A percentile compares a stretch with the other conserved stretches of the same genome.
Conservation (phyloP, 1,139 yeast genomes). For the Debaryomyces robertsiae region DNA sequence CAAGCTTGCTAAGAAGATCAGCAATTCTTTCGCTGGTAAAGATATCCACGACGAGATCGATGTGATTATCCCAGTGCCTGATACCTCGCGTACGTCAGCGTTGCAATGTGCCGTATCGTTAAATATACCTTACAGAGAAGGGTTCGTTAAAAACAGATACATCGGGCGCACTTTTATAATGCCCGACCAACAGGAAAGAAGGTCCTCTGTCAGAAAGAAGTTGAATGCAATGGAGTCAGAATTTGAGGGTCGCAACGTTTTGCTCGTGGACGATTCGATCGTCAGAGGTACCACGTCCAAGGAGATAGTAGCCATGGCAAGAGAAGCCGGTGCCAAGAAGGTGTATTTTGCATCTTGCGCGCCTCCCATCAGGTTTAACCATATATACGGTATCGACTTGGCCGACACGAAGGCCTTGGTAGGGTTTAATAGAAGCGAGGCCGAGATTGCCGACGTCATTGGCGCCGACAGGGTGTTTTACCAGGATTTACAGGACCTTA, state of each 20-base stretch:
- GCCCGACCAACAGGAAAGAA: constrained; percentile 96
- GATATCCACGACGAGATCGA: constrained; percentile 67
- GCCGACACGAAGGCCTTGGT: constrained; percentile 95
- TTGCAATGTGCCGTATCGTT: constrained; percentile 85
- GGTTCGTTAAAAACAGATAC: constrained; percentile 93
- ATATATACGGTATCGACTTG: constrained; percentile 94
- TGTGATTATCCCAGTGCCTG: constrained; percentile 97
- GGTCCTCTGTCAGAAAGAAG: constrained; percentile 91
- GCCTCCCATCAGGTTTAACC: constrained; percentile 93
- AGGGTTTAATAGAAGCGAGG: constrained; percentile 76
- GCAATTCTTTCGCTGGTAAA: constrained; percentile 37
- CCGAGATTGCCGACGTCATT: constrained; percentile 72
- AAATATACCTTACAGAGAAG: constrained; percentile 88
- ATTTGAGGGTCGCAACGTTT: constrained; percentile 81
- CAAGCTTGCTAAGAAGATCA: constrained; percentile 76
- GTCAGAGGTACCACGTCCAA: constrained; percentile 97
- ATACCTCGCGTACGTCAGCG: constrained; percentile 94
- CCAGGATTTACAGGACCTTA: constrained; percentile 80
- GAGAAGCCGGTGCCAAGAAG: constrained; percentile 93
- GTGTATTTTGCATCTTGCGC: constrained; percentile 97
- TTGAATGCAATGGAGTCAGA: constrained; percentile 96
- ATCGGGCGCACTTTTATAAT: constrained; percentile 97
- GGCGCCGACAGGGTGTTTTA: constrained; percentile 93
- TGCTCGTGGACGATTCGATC: constrained; percentile 93
- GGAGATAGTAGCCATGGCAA: constrained; percentile 96